Evolutionary conservation across 2,329 filamentous ascomycete species (phyloP), one percentile per base, ranked within the genome.

Genomic region (Aaosphaeria arxii): DNA sequence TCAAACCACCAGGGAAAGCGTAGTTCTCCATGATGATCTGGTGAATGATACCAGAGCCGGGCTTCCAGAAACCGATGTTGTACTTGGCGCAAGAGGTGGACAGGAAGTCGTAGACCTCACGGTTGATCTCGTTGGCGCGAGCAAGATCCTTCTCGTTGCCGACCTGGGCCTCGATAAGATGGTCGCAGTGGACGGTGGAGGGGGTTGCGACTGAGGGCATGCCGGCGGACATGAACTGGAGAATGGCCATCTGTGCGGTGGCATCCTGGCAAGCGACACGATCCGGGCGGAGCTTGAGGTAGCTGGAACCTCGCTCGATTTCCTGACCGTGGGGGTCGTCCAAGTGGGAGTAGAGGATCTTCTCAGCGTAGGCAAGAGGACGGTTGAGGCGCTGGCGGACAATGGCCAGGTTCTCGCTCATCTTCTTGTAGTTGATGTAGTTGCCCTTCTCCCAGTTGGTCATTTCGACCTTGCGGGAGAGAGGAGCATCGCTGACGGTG

Each of bases 31-130:
- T 84, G 56, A 97, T 77, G 70, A 97, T 97, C 81, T 97, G 94
- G 80, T 99, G 94, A 65, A 99, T 99, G 73, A 97, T 99, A 82
- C 94, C 94, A 71, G 92, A 96, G 64, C 94, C 94, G 58, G 94
- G 94, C 75, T 84, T 90, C 94, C 94, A 99, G 87, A 97, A 97
- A 80, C 94, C 94, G 74, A 97, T 97, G 83, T 97, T 92, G 83
- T 97, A 99, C 82, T 97, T 99, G 70, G 91, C 91, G 74, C 92
- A 97, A 58, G 92, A 88, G 55, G 86, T 86, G 53, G 91, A 84
- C 70, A 99, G 79, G 83, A 99, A 99, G 77, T 97, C 88, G 78
- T 97, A 99, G 63, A 99, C 94, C 77, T 97, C 92, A 83, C 95
- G 95, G 86, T 97, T 97, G 79, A 96, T 96, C 63, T 85, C 83